Base-by-base conservation (phyloP, 441 rosid species). In the Brassica balearica region DNA sequence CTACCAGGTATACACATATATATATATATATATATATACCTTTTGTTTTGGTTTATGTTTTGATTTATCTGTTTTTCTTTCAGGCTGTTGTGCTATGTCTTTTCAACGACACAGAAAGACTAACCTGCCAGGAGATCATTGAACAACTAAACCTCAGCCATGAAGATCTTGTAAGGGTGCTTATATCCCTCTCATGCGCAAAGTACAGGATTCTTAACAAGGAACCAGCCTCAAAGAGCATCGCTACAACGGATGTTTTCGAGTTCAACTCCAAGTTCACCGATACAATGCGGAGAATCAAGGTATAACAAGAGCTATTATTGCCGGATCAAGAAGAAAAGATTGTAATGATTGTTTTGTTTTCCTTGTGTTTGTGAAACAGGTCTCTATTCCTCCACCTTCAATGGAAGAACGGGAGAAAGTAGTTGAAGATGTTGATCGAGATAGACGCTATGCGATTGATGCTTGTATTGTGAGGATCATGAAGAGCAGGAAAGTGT, bases 381-480 rank as follows among this genome's bases (percentile, higher is more conserved):
- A 77, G 81, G 22, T 77, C 72, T 97, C 97, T 25, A 25, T 25
- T 25, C 27, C 27, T 80, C 93, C 92, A 6, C 94, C 97, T 9
- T 91, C 89, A 0, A 78, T 91, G 25, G 97, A 90, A 83, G 98
- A 93, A 58, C 78, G 91, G 73, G 91, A 87, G 87, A 95, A 91
- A 74, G 86, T 95, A 17, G 85, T 91, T 41, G 93, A 91, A 75
- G 94, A 88, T 75, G 97, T 93, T 20, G 91, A 91, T 68, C 90
- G 86, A 80, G 97, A 87, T 67, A 82, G 97, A 65, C 85, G 92
- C 34, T 89, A 86, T 81, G 96, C 97, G 0, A 88, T 96, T 65
- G 99, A 96, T 81, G 98, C 98, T 27, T 87, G 93, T 9, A 76
- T 96, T 63, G 99, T 96, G 43, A 88, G 98, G 63, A 94, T 94